phyloP scores from a whole-genome alignment of 768 basidiomycete genomes.

The Naematelia encephala region DNA sequence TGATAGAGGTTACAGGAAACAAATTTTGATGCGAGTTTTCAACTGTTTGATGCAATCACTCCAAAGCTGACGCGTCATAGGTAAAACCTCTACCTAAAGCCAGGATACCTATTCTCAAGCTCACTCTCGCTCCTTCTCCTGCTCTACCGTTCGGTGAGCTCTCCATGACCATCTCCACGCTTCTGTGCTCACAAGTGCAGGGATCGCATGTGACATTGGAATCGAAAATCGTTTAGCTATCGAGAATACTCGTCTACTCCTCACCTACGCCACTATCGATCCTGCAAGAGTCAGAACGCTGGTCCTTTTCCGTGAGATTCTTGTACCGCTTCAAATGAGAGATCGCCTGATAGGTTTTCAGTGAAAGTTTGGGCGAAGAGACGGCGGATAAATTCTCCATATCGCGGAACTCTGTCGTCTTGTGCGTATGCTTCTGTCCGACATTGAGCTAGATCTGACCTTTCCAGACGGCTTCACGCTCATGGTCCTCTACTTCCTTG shows the following conservation, averaged over 20 bases:
- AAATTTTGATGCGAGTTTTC: constrained; percentile 37
- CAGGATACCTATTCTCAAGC: constrained; percentile 96
- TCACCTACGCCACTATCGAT: constrained; percentile 97
- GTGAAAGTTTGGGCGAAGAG: constrained; percentile 99
- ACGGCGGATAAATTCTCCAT: constrained; percentile 98
- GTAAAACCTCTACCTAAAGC: constrained; percentile 96
- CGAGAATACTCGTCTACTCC: constrained; percentile 91
- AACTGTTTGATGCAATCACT: background rate
- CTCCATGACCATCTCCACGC: background rate
- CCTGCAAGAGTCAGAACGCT: constrained; percentile 87
- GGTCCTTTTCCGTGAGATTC: constrained; percentile 89
- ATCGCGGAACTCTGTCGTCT: constrained; percentile 91
- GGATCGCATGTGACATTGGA: constrained; percentile 96
- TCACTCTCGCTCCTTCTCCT: constrained; percentile 69
- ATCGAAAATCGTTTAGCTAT: constrained; percentile 96
- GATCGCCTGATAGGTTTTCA: constrained; percentile 50
- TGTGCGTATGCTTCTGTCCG: constrained; percentile 47
- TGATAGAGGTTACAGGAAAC: constrained; percentile 33
- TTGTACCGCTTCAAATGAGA: background rate
- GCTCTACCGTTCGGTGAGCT: constrained; percentile 47
- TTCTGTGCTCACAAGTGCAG: constrained; percentile 63
- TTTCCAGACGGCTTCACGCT: constrained; percentile 81
- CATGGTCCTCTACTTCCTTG: constrained; percentile 94
- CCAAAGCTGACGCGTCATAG: constrained; percentile 42
- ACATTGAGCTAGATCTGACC: background rate